phyloP scores from a whole-genome alignment of 768 basidiomycete genomes.

The Lentinus tigrinus region DNA sequence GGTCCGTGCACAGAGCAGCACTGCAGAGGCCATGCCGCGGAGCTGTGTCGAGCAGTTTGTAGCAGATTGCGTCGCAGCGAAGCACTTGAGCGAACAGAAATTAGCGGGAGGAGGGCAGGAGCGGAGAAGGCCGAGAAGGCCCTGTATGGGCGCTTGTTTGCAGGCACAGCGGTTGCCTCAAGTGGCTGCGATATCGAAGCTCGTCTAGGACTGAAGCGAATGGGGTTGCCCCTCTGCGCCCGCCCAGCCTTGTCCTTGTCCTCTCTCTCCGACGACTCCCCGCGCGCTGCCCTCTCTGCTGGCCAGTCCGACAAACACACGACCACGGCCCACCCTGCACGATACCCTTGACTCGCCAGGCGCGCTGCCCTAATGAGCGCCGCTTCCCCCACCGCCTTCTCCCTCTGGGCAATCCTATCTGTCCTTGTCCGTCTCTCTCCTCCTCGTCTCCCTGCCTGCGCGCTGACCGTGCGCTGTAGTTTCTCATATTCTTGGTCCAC shows the following conservation, averaged over 20 bases:
- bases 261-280: too few relatives aligned
- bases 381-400: conserved; percentile 71
- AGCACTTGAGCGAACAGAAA: not conserved
- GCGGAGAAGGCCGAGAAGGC: not conserved
- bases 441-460: conserved; percentile 1
- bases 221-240: too few relatives aligned
- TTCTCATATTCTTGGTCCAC: conserved; percentile 61
- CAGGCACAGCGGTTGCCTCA: not conserved
- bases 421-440: conserved; percentile 47
- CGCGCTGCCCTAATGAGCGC: conserved; percentile 49
- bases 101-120: not conserved
- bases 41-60: not conserved
- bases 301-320: too few relatives aligned
- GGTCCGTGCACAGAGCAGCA: too few relatives aligned
- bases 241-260: too few relatives aligned
- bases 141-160: not conserved
- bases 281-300: too few relatives aligned
- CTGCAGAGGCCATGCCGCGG: too few relatives aligned
- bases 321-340: too few relatives aligned
- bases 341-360: too few relatives aligned
- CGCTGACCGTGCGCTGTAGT: conserved; percentile 35
- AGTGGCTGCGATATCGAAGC: not conserved
- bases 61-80: not conserved
- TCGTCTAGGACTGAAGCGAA: too few relatives aligned
- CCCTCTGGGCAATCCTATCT: conserved; percentile 75